Evolutionary conservation across 2,329 filamentous ascomycete species (phyloP).

Genomic region (Trichoderma aggressivum): DNA sequence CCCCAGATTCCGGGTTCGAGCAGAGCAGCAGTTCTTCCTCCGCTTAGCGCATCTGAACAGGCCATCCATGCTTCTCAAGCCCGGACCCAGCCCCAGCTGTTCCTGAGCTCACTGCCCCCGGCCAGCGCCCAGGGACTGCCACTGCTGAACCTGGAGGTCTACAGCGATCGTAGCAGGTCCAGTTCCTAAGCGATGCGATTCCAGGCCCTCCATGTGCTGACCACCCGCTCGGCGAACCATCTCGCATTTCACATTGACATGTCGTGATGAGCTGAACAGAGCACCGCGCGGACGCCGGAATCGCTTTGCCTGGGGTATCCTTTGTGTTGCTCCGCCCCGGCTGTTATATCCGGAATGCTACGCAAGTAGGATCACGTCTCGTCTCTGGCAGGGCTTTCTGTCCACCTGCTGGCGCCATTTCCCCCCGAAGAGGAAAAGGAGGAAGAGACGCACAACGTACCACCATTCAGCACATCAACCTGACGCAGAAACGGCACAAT

Average conservation of each 20-base stretch:
- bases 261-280: not conserved
- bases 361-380: not conserved
- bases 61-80: conserved; percentile 13
- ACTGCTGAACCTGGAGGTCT: not conserved
- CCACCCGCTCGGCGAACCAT: not conserved
- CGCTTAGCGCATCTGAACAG: conserved; percentile 1
- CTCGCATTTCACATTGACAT: not conserved
- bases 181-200: conserved; percentile 7
- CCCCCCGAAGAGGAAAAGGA: not conserved
- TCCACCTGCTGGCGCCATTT: not conserved
- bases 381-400: not conserved
- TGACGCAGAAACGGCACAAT: not conserved
- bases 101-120: not conserved
- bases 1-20: not conserved
- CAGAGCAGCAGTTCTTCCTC: not conserved
- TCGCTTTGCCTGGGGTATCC: not conserved
- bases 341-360: not conserved
- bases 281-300: not conserved
- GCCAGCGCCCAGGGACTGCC: not conserved
- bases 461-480: not conserved
- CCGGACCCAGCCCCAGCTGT: conserved; percentile 23
- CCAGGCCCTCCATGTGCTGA: conserved; percentile 9
- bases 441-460: not conserved
- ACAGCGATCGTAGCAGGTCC: not conserved
- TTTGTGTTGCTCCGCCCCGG: not conserved